Evolutionary conservation across 768 basidiomycete genomes (phyloP), one percentile per base, ranked within the genome.

Genomic region (Gloeopeniophorella convolvens): DNA sequence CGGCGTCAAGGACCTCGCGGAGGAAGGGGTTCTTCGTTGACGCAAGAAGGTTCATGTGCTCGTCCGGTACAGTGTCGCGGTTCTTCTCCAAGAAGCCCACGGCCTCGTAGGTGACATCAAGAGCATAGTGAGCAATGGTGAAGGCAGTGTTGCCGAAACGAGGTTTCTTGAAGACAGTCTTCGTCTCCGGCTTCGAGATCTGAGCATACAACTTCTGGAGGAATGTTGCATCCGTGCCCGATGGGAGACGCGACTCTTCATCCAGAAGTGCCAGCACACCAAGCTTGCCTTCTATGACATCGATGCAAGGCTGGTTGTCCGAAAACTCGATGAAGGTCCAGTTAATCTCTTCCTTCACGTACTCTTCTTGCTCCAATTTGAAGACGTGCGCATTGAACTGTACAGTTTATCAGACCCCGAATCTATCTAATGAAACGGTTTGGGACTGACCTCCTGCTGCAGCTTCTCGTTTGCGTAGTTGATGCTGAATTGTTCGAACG

Each of bases 261-360:
- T 99, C 96, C 34, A 99, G 76, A 18, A 99, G 76, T 5, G 94
- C 83, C 48, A 99, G 76, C 30, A 99, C 89, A 53, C 96, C 96
- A 50, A 99, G 81, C 66, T 85, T 97, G 56, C 95, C 90, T 72
- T 98, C 96, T 61, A 99, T 97, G 55, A 96, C 85, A 65, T 99
- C 89, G 68, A 99, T 99, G 67, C 95, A 97, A 35, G 92, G 92
- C 63, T 98, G 96, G 63, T 99, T 99, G 68, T 99, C 96, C 9
- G 90, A 90, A 67, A 96, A 99, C 62, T 98, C 95, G 66, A 99
- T 99, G 70, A 98, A 98, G 8, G 89, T 97, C 96, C 96, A 99
- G 65, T 96, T 92, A 65, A 99, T 99, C 68, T 96, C 77, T 65
- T 99, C 96, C 57, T 95, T 90, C 44, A 98, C 82, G 63, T 99